phyloP scores from a whole-genome alignment of 1,284 basidiomycete species.

The Wolfiporia cocos region DNA sequence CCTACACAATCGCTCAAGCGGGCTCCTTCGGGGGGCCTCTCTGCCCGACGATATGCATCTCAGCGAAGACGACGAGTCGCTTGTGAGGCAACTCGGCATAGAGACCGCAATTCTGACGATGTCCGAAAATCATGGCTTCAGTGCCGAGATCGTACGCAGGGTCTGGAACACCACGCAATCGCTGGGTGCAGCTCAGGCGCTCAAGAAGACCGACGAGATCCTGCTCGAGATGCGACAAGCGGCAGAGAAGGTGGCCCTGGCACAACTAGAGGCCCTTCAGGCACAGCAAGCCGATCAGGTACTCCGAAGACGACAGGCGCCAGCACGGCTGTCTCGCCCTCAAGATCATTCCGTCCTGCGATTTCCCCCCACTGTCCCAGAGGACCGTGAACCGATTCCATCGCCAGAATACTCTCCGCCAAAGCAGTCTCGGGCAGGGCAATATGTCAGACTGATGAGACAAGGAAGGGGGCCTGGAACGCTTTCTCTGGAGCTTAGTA shows the following conservation, averaged over 20 bases:
- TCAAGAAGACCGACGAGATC: slow-evolving; percentile 13
- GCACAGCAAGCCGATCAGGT: background rate
- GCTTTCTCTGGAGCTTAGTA: background rate
- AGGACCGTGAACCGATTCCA: background rate
- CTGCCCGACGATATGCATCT: slow-evolving; percentile 3
- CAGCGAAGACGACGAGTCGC: slow-evolving; percentile 5
- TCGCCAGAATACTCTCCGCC: slow-evolving; percentile 14
- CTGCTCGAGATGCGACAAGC: slow-evolving; percentile 16
- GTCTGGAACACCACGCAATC: slow-evolving; percentile 12
- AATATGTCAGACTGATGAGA: slow-evolving; percentile 8
- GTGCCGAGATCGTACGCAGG: slow-evolving; percentile 11
- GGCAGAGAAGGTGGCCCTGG: slow-evolving; percentile 10
- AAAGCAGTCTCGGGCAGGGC: slow-evolving; percentile 15
- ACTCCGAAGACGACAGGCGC: background rate
- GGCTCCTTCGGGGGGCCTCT: slow-evolving; percentile 2
- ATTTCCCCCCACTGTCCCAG: background rate
- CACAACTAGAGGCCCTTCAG: background rate
- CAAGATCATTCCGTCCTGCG: slow-evolving; percentile 1
- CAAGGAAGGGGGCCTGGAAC: slow-evolving; percentile 6
- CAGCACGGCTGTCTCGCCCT: slow-evolving; percentile 3
- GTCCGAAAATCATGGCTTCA: slow-evolving; percentile 20
- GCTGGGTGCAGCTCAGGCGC: too few species aligned
- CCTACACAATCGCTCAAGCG: slow-evolving; percentile 1
- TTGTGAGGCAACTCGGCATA: slow-evolving; percentile 13
- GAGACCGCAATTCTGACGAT: slow-evolving; percentile 14